These are phyloP conservation scores for Arthrobotrys musiformis DNA, from an alignment of 2,329 filamentous ascomycete species.

Conservation along the genomic window DNA sequence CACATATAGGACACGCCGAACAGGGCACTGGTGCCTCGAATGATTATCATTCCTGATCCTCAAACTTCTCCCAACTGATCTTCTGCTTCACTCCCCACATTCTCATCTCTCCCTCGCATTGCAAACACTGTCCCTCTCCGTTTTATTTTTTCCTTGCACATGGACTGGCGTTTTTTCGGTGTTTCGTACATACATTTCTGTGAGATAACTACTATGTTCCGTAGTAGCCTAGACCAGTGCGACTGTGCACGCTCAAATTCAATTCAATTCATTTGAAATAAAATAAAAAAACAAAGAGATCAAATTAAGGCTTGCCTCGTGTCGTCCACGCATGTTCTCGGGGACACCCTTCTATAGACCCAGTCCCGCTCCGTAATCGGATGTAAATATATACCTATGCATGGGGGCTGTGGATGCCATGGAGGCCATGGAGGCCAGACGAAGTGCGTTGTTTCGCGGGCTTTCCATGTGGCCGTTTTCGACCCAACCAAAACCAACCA, in stretches of 20 bases:
- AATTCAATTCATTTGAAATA: neutral
- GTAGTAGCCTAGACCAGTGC: conserved; percentile 30
- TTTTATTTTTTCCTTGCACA: conserved; percentile 5
- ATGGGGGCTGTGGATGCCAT: too few relatives aligned
- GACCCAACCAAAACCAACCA: too few relatives aligned
- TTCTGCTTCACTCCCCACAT: neutral
- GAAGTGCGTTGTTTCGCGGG: conserved; percentile 44
- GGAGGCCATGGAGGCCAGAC: neutral
- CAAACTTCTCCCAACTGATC: neutral
- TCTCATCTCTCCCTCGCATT: neutral
- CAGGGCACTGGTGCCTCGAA: neutral
- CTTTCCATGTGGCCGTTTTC: conserved; percentile 28
- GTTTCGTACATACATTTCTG: conserved; percentile 33
- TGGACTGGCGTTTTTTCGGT: conserved; percentile 28
- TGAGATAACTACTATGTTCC: conserved; percentile 1
- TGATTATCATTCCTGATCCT: neutral
- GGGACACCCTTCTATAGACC: too few relatives aligned
- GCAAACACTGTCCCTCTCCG: neutral
- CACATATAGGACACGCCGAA: neutral
- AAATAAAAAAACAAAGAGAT: too few relatives aligned
- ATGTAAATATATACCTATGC: too few relatives aligned
- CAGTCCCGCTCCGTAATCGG: too few relatives aligned
- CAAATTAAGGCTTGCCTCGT: too few relatives aligned
- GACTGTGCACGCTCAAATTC: conserved; percentile 19
- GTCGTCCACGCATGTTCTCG: too few relatives aligned